These are phyloP conservation scores for Cryphonectria parasitica DNA, from an alignment of 2,329 filamentous ascomycete genomes.

Conservation along the genomic window DNA sequence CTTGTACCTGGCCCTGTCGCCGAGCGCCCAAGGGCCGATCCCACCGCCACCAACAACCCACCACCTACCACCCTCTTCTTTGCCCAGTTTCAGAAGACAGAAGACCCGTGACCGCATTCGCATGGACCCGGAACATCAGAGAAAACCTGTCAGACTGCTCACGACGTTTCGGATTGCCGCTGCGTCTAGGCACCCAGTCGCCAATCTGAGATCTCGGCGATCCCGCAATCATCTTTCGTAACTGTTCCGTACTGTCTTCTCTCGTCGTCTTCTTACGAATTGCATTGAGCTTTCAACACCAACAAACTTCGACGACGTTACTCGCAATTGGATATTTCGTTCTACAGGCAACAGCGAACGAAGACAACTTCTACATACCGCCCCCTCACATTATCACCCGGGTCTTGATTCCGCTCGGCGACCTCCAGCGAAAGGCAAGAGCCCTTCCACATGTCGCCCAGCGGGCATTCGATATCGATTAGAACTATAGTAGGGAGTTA, in stretches of 20 bases:
- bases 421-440: neutral
- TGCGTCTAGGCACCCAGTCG: constrained; percentile 7
- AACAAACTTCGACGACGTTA: neutral
- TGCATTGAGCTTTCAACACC: neutral
- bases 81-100: constrained; percentile 8
- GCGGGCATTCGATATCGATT: neutral
- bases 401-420: neutral
- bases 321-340: neutral
- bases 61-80: neutral
- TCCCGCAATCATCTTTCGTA: neutral
- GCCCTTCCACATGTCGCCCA: constrained; percentile 4
- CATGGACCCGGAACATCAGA: constrained; percentile 4
- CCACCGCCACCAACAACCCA: neutral
- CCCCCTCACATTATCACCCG: neutral
- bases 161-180: constrained; percentile 10
- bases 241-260: neutral
- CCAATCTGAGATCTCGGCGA: constrained; percentile 5
- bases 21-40: neutral
- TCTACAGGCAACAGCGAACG: neutral
- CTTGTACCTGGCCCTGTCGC: neutral
- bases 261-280: neutral
- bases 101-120: constrained; percentile 1
- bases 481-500: neutral
- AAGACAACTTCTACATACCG: neutral
- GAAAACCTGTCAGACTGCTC: constrained; percentile 7